Conservation (phyloP, 345 rosid species). For the Boechera retrofracta region DNA sequence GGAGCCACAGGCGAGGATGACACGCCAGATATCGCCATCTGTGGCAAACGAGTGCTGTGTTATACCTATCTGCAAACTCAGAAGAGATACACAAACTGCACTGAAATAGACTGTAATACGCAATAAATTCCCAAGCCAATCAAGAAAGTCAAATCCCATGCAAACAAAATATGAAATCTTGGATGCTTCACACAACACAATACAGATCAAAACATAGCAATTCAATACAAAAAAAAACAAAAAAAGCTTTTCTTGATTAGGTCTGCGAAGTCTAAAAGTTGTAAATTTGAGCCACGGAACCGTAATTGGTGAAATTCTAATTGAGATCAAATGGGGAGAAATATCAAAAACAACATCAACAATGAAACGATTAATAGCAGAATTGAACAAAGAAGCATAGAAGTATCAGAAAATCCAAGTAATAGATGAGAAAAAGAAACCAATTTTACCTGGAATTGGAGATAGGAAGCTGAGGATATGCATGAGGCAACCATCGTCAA, state of each 20-base stretch:
- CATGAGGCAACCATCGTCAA: constrained; percentile 99
- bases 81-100: constrained; percentile 50
- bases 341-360: constrained; percentile 3
- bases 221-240: not conserved
- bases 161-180: constrained; percentile 6
- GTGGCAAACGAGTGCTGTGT: constrained; percentile 99
- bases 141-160: not conserved
- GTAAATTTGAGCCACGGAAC: not conserved
- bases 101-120: constrained; percentile 27
- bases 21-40: constrained; percentile 96
- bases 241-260: too few relatives aligned
- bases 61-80: constrained; percentile 99
- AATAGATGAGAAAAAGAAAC: not conserved
- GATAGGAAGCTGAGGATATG: constrained; percentile 94
- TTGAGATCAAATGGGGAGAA: not conserved
- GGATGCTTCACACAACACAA: constrained; percentile 7
- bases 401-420: not conserved
- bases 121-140: not conserved
- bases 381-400: constrained; percentile 18
- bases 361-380: constrained; percentile 1
- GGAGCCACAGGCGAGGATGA: constrained; percentile 94
- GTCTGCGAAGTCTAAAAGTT: not conserved
- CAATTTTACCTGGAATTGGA: constrained; percentile 77
- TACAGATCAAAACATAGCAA: constrained; percentile 16
- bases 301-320: constrained; percentile 15